Conservation (phyloP, 2,329 filamentous ascomycete genomes). For the Aspergillus novoparasiticus region DNA sequence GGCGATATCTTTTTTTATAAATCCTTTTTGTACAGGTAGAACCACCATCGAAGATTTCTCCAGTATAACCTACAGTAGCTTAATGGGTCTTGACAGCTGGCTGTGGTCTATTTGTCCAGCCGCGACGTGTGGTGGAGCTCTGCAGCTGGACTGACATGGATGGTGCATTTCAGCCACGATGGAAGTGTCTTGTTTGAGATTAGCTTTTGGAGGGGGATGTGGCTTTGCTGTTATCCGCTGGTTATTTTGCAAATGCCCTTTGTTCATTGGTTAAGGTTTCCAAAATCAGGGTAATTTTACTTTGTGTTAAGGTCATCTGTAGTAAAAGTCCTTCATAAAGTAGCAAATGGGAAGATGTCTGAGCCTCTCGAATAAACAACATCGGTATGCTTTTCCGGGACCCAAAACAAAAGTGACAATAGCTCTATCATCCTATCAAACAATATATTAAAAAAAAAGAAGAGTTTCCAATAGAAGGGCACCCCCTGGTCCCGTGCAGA, state of each 20-base stretch:
- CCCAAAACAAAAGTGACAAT: background rate
- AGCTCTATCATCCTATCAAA: background rate
- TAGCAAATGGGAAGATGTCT: background rate
- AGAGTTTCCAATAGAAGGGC: conserved; percentile 2
- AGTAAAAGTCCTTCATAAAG: background rate
- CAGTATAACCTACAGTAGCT: conserved; percentile 8
- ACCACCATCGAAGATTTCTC: background rate
- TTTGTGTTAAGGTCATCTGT: background rate
- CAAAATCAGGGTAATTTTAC: background rate
- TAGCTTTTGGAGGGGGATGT: background rate
- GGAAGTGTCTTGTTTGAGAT: conserved; percentile 3
- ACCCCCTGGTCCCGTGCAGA: background rate
- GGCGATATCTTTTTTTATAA: background rate
- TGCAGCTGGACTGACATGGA: background rate
- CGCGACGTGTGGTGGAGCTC: conserved; percentile 2
- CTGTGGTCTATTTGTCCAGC: conserved; percentile 16
- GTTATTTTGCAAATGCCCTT: background rate
- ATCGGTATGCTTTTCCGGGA: background rate
- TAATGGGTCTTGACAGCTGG: conserved; percentile 20
- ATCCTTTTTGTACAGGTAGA: conserved; percentile 1
- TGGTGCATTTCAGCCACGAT: conserved; percentile 8
- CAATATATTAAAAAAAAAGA: background rate
- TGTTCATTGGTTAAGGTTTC: background rate
- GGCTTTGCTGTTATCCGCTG: background rate
- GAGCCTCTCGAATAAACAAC: background rate